phyloP scores from a whole-genome alignment of 2,329 filamentous ascomycete species.

The Alternaria infectoria region DNA sequence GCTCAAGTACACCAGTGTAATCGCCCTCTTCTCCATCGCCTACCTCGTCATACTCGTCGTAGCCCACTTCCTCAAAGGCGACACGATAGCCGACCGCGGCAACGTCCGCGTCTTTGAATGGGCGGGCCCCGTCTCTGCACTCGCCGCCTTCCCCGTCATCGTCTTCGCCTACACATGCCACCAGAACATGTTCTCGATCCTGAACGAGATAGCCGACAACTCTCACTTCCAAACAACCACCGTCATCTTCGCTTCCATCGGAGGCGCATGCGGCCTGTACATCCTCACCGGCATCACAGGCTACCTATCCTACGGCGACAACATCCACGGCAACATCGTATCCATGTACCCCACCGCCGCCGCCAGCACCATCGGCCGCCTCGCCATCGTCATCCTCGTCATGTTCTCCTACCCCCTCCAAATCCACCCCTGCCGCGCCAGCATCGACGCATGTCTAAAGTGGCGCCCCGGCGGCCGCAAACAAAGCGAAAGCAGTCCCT shows the following conservation, averaged over 20 bases:
- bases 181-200: constrained; percentile 99
- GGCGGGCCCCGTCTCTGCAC: constrained; percentile 76
- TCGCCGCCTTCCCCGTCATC: constrained; percentile 90
- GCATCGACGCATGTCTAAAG: constrained; percentile 88
- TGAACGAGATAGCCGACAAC: constrained; percentile 92
- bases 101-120: constrained; percentile 78
- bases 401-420: constrained; percentile 97
- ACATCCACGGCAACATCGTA: constrained; percentile 89
- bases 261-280: constrained; percentile 85
- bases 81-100: constrained; percentile 75
- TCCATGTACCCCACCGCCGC: constrained; percentile 72
- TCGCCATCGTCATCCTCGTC: constrained; percentile 93
- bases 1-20: constrained; percentile 93
- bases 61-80: constrained; percentile 83
- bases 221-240: constrained; percentile 77
- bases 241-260: constrained; percentile 84
- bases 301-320: constrained; percentile 93
- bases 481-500: constrained; percentile 49
- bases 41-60: constrained; percentile 93
- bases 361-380: constrained; percentile 88
- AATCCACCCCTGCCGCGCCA: constrained; percentile 95
- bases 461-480: constrained; percentile 71
- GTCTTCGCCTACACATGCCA: constrained; percentile 99
- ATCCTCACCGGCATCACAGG: constrained; percentile 92
- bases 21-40: constrained; percentile 89